phyloP scores from a whole-genome alignment of 768 basidiomycete species.

The Antrodiella citrinella region DNA sequence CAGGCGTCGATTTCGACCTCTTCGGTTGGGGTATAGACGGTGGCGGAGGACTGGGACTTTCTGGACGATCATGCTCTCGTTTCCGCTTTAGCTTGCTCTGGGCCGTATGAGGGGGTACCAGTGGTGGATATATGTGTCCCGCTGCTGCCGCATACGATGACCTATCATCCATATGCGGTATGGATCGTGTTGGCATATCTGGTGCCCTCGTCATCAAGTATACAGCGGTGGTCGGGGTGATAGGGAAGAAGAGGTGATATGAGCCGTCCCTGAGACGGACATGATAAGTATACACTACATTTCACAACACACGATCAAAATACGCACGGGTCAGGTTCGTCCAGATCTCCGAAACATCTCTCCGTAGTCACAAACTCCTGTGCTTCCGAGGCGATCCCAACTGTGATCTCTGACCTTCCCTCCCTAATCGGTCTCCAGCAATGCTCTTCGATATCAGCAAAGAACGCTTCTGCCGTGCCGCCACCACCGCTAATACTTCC shows the following conservation, averaged over 20 bases:
- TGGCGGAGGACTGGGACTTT: background rate
- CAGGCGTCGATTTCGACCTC: background rate
- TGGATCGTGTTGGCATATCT: too few species aligned
- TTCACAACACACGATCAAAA: constrained; percentile 2
- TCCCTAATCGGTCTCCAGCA: constrained; percentile 37
- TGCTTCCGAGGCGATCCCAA: constrained; percentile 45
- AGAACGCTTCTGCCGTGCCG: constrained; percentile 4
- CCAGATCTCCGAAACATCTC: constrained; percentile 44
- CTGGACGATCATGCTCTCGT: background rate
- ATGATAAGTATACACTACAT: background rate
- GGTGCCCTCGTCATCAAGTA: constrained; percentile 32
- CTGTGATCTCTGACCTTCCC: constrained; percentile 35
- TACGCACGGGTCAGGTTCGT: constrained; percentile 37
- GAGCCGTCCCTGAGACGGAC: constrained; percentile 1
- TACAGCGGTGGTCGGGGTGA: constrained; percentile 43
- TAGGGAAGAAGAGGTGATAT: constrained; percentile 46
- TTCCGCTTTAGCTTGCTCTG: background rate
- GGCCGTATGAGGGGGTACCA: background rate
- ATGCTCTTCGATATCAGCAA: constrained; percentile 29
- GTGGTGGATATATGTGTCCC: background rate
- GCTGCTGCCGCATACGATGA: too few species aligned
- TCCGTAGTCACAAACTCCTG: constrained; percentile 52
- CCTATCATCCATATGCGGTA: too few species aligned
- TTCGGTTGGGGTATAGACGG: background rate
- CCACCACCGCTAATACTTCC: constrained; percentile 1